Conservation (phyloP, 768 basidiomycete species). For the Tricholoma sp. region DNA sequence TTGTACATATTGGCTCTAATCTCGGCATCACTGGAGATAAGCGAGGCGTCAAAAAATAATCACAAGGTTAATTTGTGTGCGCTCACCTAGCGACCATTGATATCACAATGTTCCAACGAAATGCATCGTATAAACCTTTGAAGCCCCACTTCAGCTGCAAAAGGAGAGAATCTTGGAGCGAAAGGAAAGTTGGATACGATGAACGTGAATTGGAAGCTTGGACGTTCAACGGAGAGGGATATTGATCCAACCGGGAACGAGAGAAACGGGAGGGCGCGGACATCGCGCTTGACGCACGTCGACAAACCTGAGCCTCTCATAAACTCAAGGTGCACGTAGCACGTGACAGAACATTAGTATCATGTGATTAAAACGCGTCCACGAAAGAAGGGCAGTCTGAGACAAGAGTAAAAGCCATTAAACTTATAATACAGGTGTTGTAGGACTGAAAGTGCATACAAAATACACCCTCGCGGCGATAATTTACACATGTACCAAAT, state of each 20-base stretch:
- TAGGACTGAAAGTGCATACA: conserved; percentile 15
- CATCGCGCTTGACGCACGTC: conserved; percentile 1
- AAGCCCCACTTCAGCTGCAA: conserved; percentile 58
- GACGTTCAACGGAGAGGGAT: conserved; percentile 28
- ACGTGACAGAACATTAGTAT: conserved; percentile 9
- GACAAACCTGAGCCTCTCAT: no score
- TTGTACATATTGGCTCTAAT: conserved; percentile 72
- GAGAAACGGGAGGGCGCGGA: conserved; percentile 12
- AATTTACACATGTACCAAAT: conserved; percentile 31
- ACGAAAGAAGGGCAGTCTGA: not conserved
- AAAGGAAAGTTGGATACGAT: conserved; percentile 66
- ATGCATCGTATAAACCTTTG: conserved; percentile 64
- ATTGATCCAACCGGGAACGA: conserved; percentile 20
- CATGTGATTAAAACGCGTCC: conserved; percentile 2
- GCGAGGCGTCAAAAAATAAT: conserved; percentile 1
- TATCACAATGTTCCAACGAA: conserved; percentile 65
- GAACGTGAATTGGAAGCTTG: conserved; percentile 35
- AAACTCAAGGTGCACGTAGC: conserved; percentile 8
- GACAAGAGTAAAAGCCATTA: conserved; percentile 11
- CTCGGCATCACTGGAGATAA: conserved; percentile 57
- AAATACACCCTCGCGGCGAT: conserved; percentile 23
- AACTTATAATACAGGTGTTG: conserved; percentile 17
- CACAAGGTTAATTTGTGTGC: not conserved
- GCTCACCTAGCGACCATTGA: conserved; percentile 53
- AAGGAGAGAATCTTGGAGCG: conserved; percentile 51